These are phyloP conservation scores for Podosphaera xanthii DNA, from an alignment of 2,329 filamentous ascomycete species.

Conservation along the genomic window DNA sequence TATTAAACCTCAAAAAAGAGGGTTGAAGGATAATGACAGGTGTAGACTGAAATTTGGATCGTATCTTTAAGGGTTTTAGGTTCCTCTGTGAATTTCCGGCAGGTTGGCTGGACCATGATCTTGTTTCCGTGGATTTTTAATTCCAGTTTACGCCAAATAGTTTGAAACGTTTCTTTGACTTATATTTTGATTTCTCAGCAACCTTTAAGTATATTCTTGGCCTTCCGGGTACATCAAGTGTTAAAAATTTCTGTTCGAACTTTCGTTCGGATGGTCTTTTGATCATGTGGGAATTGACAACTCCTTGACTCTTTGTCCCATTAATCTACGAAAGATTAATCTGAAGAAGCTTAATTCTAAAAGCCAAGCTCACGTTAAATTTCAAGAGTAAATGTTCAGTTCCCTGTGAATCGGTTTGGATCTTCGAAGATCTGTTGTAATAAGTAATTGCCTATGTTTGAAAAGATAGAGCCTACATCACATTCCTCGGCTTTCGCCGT, in stretches of 20 bases:
- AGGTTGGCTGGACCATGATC: too few relatives aligned
- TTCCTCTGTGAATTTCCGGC: too few relatives aligned
- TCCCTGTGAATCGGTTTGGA: slow-evolving; percentile 48
- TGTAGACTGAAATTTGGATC: too few relatives aligned
- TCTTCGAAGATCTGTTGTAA: slow-evolving; percentile 23
- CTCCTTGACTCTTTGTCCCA: slow-evolving; percentile 50
- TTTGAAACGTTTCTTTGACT: slow-evolving; percentile 14
- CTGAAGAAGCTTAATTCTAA: background rate
- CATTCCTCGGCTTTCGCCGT: slow-evolving; percentile 47
- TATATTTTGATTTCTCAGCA: slow-evolving; percentile 14
- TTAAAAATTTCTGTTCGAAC: slow-evolving; percentile 62
- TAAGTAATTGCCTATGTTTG: slow-evolving; percentile 13
- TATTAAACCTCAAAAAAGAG: too few relatives aligned
- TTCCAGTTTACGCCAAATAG: slow-evolving; percentile 16
- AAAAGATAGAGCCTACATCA: slow-evolving; percentile 24
- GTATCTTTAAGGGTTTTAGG: too few relatives aligned
- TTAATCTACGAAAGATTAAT: slow-evolving; percentile 33
- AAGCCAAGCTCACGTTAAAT: slow-evolving; percentile 42
- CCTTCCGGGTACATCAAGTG: slow-evolving; percentile 55
- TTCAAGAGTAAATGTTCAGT: slow-evolving; percentile 65
- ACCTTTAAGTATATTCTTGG: slow-evolving; percentile 43
- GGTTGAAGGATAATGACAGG: too few relatives aligned
- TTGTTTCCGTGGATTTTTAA: slow-evolving; percentile 2
- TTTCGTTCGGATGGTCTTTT: slow-evolving; percentile 41
- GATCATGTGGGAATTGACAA: slow-evolving; percentile 57